Base-by-base conservation (phyloP, 2,329 filamentous ascomycete genomes). In the Chrysoporthe puriensis region DNA sequence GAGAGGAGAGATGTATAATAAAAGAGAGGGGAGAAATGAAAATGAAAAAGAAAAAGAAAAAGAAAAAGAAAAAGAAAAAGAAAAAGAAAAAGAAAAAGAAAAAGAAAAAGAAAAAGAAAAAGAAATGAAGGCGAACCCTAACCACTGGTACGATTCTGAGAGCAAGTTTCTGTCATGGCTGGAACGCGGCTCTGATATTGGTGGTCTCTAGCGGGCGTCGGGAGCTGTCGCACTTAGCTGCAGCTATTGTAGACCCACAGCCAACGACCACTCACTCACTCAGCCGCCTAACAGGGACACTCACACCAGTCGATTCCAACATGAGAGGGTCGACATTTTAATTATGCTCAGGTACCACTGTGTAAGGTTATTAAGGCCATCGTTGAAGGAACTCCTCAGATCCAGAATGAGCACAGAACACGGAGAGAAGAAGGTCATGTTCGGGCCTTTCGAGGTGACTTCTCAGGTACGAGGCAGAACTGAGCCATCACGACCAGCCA, bases 401-500 rank as follows among this genome's bases (percentile, higher is more conserved):
- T 62, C 44, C 21, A 72, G 66, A 18, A 70, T 73, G 66, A 71
- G 69, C 40, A 50, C 59, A 60, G 32, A 44, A 42, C 18, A 57
- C 58, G 52, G 68, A 61, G 9, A 32, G 16, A 26, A 46, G 43
- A 68, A 69, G 60, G 77, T 95, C 72, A 84, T 88, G 75, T 96
- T 96, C 75, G 92, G 93, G 16, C 86, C 89, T 9, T 94, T 91
- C 75, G 83, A 91, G 68, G 91, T 96, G 65, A 92, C 91, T 14
- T 83, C 87, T 21, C 92, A 94, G 82, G 91, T 91, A 79, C 73
- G 80, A 71, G n/a, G 44, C 42, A 32, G 36, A 21, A 16, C 11
- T 6, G 48, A n/a, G 48, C 40, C 14, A 42, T 26, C 34, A 36
- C 52, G 16, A 21, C 63, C 8, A 5, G 1, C 8, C 13, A 34